These are phyloP conservation scores for Quambalaria eucalypti DNA, from an alignment of 1,284 basidiomycete genomes.

Conservation along the genomic window DNA sequence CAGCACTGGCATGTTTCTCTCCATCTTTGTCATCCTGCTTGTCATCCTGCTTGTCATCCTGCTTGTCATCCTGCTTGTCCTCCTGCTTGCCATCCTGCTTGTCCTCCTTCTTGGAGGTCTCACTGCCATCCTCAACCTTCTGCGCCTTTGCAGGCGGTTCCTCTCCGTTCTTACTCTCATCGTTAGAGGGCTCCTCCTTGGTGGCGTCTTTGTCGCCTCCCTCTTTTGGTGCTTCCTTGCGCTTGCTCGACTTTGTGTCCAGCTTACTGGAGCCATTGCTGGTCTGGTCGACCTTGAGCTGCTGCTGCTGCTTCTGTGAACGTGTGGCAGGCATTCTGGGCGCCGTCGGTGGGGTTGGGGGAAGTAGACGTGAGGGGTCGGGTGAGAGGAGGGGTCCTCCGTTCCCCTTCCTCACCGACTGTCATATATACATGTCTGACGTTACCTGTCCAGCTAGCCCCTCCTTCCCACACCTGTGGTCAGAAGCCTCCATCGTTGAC, in stretches of 20 bases:
- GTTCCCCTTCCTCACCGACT: too few relatives aligned
- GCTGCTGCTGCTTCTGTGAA: background rate
- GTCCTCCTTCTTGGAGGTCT: background rate
- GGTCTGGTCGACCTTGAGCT: background rate
- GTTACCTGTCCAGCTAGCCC: too few relatives aligned
- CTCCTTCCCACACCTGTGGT: too few relatives aligned
- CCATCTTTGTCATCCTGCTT: background rate
- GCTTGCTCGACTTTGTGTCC: background rate
- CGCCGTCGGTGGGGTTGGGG: background rate
- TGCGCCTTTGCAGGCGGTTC: background rate
- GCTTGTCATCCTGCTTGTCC: background rate
- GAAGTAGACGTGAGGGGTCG: too few relatives aligned
- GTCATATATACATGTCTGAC: too few relatives aligned
- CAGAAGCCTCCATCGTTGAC: too few relatives aligned
- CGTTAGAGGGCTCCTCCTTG: background rate
- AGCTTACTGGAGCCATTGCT: background rate
- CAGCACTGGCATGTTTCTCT: background rate
- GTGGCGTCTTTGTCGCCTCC: background rate
- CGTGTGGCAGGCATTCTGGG: background rate
- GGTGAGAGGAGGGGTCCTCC: too few relatives aligned
- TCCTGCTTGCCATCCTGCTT: background rate
- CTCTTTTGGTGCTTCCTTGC: background rate
- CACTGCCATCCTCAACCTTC: background rate
- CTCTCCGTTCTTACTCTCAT: background rate
- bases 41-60: slow-evolving; percentile 1